A percentile compares a stretch with the other conserved stretches of the same genome.
Conservation (phyloP, 1,284 basidiomycete species). For the Ganoderma resinaceum region DNA sequence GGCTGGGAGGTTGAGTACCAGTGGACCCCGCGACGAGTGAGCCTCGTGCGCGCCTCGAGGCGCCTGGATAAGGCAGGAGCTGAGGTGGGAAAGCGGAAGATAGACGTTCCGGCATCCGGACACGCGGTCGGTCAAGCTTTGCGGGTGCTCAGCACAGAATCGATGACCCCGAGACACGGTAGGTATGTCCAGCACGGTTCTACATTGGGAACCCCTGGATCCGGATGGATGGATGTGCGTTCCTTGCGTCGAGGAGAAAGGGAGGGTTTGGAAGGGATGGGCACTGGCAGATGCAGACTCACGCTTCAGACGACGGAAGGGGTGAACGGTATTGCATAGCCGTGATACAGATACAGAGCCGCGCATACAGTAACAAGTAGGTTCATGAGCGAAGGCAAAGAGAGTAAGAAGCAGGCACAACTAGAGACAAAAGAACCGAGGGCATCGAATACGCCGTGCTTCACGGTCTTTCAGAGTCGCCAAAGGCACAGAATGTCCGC, state of each 20-base stretch:
- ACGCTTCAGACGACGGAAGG: background rate
- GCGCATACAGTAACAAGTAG: background rate
- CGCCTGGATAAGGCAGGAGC: background rate
- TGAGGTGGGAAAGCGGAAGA: background rate
- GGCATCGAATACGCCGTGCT: background rate
- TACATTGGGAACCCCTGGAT: background rate
- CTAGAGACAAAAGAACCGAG: background rate
- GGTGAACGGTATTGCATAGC: background rate
- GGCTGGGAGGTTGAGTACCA: background rate
- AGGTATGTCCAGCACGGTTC: background rate
- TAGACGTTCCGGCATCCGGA: background rate
- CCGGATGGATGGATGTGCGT: background rate
- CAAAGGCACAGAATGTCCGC: background rate
- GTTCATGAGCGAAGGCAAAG: background rate
- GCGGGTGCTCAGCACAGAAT: background rate
- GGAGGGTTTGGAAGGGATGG: background rate
- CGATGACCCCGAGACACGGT: background rate
- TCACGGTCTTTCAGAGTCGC: background rate
- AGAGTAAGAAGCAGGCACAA: background rate
- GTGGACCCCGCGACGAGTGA: background rate
- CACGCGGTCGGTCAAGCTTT: slow-evolving; percentile 1
- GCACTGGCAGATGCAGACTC: background rate
- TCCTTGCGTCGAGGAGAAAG: background rate
- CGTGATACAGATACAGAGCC: no score
- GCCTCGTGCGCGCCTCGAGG: slow-evolving; percentile 1